A percentile compares a stretch with the other conserved stretches of the same genome.
phyloP scores from a whole-genome alignment of 2,329 filamentous ascomycete genomes.

The Aspergillus sp. region DNA sequence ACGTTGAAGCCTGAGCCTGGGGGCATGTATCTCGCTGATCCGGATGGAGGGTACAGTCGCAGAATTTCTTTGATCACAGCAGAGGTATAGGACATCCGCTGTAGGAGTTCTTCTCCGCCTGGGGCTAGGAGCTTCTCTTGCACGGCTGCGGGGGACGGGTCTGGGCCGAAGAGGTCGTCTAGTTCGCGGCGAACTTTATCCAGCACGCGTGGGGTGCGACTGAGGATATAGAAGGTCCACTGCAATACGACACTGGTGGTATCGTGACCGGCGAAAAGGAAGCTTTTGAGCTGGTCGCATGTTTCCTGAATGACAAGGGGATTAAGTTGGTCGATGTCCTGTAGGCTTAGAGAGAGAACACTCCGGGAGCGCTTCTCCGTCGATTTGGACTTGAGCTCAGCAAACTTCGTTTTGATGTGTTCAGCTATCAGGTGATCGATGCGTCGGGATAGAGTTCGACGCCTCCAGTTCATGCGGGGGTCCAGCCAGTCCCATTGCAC shows the following conservation, averaged over 20 bases:
- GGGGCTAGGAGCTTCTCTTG: conserved; percentile 32
- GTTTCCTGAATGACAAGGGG: conserved; percentile 11
- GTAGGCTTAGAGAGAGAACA: conserved; percentile 17
- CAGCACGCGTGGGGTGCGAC: conserved; percentile 28
- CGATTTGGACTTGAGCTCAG: not conserved
- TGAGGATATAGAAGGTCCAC: conserved; percentile 26
- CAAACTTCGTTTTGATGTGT: conserved; percentile 6
- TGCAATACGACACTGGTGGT: conserved; percentile 22
- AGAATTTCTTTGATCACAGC: conserved; percentile 59
- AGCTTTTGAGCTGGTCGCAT: conserved; percentile 31
- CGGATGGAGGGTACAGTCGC: conserved; percentile 51
- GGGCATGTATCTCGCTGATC: conserved; percentile 14
- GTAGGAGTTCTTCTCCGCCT: conserved; percentile 48
- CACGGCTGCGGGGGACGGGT: conserved; percentile 37
- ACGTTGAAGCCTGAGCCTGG: conserved; percentile 14
- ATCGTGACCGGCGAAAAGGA: conserved; percentile 33
- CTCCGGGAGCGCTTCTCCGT: conserved; percentile 4
- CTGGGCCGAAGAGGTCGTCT: conserved; percentile 53
- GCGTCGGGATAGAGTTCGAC: conserved; percentile 2
- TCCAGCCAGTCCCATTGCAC: not conserved
- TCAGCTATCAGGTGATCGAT: conserved; percentile 11
- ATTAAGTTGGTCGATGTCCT: conserved; percentile 1
- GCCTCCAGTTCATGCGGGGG: not conserved
- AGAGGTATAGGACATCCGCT: conserved; percentile 51
- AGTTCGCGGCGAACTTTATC: conserved; percentile 52